These are phyloP conservation scores for Verticillium longisporum DNA, from an alignment of 2,329 filamentous ascomycete species.

Conservation along the genomic window DNA sequence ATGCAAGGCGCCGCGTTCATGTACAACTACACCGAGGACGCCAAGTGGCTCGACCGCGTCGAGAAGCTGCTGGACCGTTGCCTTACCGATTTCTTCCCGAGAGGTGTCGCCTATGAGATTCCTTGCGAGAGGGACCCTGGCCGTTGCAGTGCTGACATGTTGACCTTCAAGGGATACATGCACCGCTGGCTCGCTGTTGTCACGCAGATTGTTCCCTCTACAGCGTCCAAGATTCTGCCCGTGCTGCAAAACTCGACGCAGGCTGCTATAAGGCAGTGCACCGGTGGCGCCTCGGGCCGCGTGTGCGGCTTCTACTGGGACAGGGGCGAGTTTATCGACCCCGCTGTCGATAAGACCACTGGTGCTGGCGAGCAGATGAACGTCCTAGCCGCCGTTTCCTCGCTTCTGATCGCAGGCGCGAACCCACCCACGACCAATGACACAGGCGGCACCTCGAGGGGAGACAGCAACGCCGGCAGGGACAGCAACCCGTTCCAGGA, in stretches of 20 bases:
- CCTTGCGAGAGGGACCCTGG: constrained; percentile 52
- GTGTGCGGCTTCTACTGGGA: constrained; percentile 61
- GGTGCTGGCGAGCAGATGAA: constrained; percentile 55
- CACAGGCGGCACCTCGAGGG: constrained; percentile 43
- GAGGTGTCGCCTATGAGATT: constrained; percentile 57
- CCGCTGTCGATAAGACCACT: constrained; percentile 43
- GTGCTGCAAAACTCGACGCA: constrained; percentile 50
- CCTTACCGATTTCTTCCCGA: constrained; percentile 45
- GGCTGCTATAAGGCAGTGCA: constrained; percentile 57
- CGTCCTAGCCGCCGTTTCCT: constrained; percentile 47
- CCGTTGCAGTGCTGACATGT: constrained; percentile 64
- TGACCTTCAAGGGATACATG: constrained; percentile 66
- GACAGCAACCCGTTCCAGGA: constrained; percentile 22
- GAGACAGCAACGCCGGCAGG: constrained; percentile 31
- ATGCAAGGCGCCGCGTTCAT: constrained; percentile 59
- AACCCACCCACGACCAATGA: constrained; percentile 33
- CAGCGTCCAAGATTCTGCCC: constrained; percentile 45
- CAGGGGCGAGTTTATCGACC: constrained; percentile 33
- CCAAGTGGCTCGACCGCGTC: constrained; percentile 48
- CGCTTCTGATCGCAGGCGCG: constrained; percentile 35
- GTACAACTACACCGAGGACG: constrained; percentile 58
- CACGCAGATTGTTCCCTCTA: constrained; percentile 56
- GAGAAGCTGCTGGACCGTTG: constrained; percentile 46
- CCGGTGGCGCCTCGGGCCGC: constrained; percentile 48
- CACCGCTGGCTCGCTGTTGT: constrained; percentile 58